Percentiles rank a stretch among this genome's conserved stretches.
These are phyloP conservation scores for Babjeviella inositovora DNA, from an alignment of 805 yeast species.

Conservation along the genomic window DNA sequence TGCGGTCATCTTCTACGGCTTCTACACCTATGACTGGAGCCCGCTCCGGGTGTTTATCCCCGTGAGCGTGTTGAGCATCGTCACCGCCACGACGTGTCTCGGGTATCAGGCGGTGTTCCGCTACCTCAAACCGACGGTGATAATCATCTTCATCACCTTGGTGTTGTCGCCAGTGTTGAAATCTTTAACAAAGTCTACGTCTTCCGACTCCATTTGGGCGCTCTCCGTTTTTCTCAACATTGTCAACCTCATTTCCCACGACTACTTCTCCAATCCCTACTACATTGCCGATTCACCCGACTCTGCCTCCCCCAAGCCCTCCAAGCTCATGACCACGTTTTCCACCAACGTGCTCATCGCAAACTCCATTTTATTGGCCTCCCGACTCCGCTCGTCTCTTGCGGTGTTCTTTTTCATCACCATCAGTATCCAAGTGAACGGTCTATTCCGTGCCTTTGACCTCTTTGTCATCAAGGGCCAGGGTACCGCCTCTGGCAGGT, in stretches of 20 bases:
- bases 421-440: conserved; percentile 54
- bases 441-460: conserved; percentile 58
- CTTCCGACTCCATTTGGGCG: conserved; percentile 94
- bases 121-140: conserved; percentile 53
- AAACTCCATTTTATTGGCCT: conserved; percentile 79
- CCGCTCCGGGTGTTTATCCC: too few relatives aligned
- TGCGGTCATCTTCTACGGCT: conserved; percentile 51
- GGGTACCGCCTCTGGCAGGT: conserved; percentile 8
- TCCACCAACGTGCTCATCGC: conserved; percentile 75
- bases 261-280: conserved; percentile 39
- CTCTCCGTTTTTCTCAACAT: conserved; percentile 66
- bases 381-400: conserved; percentile 60
- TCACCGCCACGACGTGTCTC: neutral
- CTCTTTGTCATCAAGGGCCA: conserved; percentile 32
- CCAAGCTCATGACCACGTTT: conserved; percentile 26
- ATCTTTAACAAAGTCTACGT: conserved; percentile 75
- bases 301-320: conserved; percentile 1
- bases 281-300: conserved; percentile 2
- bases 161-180: conserved; percentile 82
- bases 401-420: conserved; percentile 76
- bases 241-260: conserved; percentile 50
- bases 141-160: conserved; percentile 56
- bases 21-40: conserved; percentile 32
- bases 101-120: too few relatives aligned
- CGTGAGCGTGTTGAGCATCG: conserved; percentile 3